phyloP scores from a whole-genome alignment of 2,329 filamentous ascomycete genomes.

The Amauroascus verrucosus region DNA sequence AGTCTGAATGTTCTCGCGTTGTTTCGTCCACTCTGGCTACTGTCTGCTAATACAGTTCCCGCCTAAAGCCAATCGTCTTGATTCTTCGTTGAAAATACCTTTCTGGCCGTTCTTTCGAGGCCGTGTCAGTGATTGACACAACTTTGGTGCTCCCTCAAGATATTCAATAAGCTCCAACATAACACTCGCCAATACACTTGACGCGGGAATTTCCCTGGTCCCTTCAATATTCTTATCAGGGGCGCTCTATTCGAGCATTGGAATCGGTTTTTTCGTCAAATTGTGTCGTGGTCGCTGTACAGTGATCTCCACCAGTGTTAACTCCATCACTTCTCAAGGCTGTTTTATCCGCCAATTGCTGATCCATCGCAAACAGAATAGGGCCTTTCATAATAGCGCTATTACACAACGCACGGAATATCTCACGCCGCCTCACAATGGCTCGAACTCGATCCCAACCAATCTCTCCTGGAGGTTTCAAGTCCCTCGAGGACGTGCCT shows the following conservation, averaged over 20 bases:
- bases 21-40: not conserved
- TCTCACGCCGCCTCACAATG: slow-evolving; percentile 26
- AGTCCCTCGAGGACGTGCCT: slow-evolving; percentile 24
- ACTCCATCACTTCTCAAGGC: not conserved
- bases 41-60: not conserved
- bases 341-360: not conserved
- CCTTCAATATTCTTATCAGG: not conserved
- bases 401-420: not conserved
- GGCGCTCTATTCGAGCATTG: not conserved
- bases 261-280: not conserved
- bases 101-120: not conserved
- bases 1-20: not conserved
- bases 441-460: slow-evolving; percentile 31
- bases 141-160: too few relatives aligned
- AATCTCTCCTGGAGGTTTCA: slow-evolving; percentile 26
- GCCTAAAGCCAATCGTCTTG: not conserved
- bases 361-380: not conserved
- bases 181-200: not conserved
- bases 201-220: not conserved
- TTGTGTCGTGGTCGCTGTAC: not conserved
- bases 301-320: not conserved
- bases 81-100: not conserved
- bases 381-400: too few relatives aligned
- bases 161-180: not conserved
- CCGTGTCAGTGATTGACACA: too few relatives aligned